Conservation (phyloP, 2,329 filamentous ascomycete species). For the Cadophora gregata region DNA sequence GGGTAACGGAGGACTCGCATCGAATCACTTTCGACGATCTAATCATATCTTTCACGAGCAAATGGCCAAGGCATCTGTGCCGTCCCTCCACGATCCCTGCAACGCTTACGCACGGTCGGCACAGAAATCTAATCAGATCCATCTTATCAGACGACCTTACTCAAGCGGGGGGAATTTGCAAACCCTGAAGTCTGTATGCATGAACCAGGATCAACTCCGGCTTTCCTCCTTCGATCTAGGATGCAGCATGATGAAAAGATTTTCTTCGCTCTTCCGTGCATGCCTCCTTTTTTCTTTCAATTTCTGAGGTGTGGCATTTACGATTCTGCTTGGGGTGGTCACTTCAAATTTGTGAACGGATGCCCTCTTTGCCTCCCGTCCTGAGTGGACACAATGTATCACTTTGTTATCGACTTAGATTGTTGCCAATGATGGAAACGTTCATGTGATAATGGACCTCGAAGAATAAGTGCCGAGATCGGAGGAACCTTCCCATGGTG, state of each 20-base stretch:
- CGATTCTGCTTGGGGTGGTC: not conserved
- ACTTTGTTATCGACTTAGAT: no score
- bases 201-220: not conserved
- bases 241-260: not conserved
- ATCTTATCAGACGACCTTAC: constrained; percentile 16
- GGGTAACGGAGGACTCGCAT: not conserved
- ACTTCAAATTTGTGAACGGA: not conserved
- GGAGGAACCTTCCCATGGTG: not conserved
- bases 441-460: not conserved
- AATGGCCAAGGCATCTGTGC: not conserved
- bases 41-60: not conserved
- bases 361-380: not conserved
- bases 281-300: not conserved
- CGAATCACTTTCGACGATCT: not conserved
- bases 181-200: not conserved
- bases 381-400: no score
- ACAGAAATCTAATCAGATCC: constrained; percentile 1
- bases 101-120: not conserved
- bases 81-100: not conserved
- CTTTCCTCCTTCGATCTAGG: constrained; percentile 4
- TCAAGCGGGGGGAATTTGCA: no score
- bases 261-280: constrained; percentile 1
- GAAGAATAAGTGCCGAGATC: constrained; percentile 3
- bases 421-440: not conserved
- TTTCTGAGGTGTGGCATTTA: not conserved